Conservation (phyloP, 148 eudicot species). For the Silene conica region DNA sequence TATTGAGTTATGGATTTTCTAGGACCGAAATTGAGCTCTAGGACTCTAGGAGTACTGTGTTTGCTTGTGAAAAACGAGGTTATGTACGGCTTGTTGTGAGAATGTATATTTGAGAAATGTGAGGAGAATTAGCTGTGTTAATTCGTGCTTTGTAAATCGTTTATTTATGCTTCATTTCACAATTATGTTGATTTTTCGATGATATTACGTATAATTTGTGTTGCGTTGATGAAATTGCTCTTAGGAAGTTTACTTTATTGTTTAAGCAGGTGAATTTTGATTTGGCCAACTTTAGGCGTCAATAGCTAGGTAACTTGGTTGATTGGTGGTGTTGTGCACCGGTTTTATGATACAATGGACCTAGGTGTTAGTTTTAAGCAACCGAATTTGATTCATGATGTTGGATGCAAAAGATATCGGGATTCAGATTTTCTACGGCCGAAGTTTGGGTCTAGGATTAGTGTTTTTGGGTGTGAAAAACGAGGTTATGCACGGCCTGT, state of each 20-base stretch:
- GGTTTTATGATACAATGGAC: slow-evolving; percentile 42
- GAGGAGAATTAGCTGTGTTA: slow-evolving; percentile 27
- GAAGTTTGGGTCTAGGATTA: slow-evolving; percentile 2
- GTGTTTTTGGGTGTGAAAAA: slow-evolving; percentile 32
- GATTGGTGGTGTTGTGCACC: slow-evolving; percentile 3
- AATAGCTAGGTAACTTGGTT: slow-evolving; percentile 3
- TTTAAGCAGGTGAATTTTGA: slow-evolving; percentile 24
- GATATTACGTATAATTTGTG: background rate
- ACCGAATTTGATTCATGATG: slow-evolving; percentile 38
- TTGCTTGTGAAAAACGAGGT: slow-evolving; percentile 31
- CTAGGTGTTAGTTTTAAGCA: slow-evolving; percentile 51
- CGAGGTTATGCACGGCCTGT: slow-evolving; percentile 29
- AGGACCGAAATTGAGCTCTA: slow-evolving; percentile 12
- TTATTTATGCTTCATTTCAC: too few relatives aligned
- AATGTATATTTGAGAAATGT: slow-evolving; percentile 36
- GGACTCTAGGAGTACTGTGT: slow-evolving; percentile 8
- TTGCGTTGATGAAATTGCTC: background rate
- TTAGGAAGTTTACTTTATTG: background rate
- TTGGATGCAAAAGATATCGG: slow-evolving; percentile 21
- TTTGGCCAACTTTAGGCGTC: background rate
- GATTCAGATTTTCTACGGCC: slow-evolving; percentile 28
- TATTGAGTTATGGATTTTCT: slow-evolving; percentile 31
- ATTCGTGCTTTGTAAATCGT: too few relatives aligned
- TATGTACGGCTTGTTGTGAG: slow-evolving; percentile 10
- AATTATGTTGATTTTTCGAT: background rate